Base-by-base conservation (phyloP, 2,329 filamentous ascomycete species). In the Boeremia lycopersici region DNA sequence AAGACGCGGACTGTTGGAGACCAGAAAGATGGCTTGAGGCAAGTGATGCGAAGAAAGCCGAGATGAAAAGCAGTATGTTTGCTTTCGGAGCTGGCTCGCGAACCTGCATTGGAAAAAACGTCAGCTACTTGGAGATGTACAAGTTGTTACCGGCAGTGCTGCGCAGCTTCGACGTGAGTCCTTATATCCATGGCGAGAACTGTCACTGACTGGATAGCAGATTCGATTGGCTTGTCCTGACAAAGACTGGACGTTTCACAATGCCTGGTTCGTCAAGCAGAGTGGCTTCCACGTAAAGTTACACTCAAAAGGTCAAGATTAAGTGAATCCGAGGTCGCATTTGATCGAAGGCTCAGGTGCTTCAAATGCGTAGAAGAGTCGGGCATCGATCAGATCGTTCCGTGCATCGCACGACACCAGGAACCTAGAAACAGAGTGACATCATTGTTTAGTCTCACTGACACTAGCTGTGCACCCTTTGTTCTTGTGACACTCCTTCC, bases 41-140 rank as follows among this genome's bases (percentile, higher is more conserved):
- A 7, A 44, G 25, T 9, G 33, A 39, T 1, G 30, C 46, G 11
- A 47, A 60, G 34, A 50, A 54, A 38, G 60, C 69, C 7, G 63
- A 64, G 15, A 69, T 80, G 71, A 69, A 53, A 68, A 72, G 30
- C 52, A 67, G 38, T 43, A 53, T 60, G 15, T 57, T 59, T 25
- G 44, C 46, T 30, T 62, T 62, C 13, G 62, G 64, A 11, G 46
- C 43, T 2, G 61, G 62, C 1, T 38, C 57, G 6, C 28, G 61
- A 19, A 57, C 53, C 6, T 67, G 59, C 41, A 57, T 63, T 25
- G 60, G 64, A 6, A 61, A 55, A 35, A 56, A 64, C 28, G 53
- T 67, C 39, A 60, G 57, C 23, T 54, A 56, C 15, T 29, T 64
- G 29, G 62, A 65, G 48, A 59, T 67, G 47, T 55, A 58, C 28